Evolutionary conservation across 495 filamentous ascomycete genomes (phyloP), one percentile per base, ranked within the genome.

Genomic region (Aspergillus campestris): DNA sequence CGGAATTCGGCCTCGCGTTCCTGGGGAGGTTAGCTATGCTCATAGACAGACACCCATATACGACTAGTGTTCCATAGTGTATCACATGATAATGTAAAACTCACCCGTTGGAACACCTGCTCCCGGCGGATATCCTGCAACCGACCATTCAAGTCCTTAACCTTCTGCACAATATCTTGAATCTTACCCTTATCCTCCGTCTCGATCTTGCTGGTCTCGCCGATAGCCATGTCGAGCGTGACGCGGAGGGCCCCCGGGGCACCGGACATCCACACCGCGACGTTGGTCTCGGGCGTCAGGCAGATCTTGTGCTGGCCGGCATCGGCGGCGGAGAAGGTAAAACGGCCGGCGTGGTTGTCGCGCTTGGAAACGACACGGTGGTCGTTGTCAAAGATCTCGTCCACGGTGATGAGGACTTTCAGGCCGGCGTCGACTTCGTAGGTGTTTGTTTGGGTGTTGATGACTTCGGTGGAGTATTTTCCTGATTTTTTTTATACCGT

Each of bases 1-100:
- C 92, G 78, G 78, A 98, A 98, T 60, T 97, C 92, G 53, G 89
- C 87, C 64, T 98, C 92, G 40, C 94, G 87, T 76, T 97, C 92
- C 90, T 96, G 48, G 18, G 1, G 4, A 4, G 4, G 18, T 24
- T 24, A 24, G 18, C 4, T 24, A 2, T 24, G 1, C 2, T 4
- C 18, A 24, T 24, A n/a, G n/a, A n/a, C n/a, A n/a, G 18, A 24
- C 18, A 24, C 18, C 18, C 4, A 24, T 24, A 4, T 24, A 24
- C 4, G 4, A 24, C 18, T 4, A 4, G 18, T 24, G 18, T 24
- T 2, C 4, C 18, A 24, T 24, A 24, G 18, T 24, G 18, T 24
- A 24, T 24, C 18, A 24, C 18, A 45, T n/a, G 46, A 18, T 41
- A 39, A 41, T n/a, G n/a, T n/a, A n/a, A 29, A 42, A 73, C 87